These are phyloP conservation scores for Trichosporon sp. DNA, from an alignment of 1,284 basidiomycete genomes.

Conservation along the genomic window DNA sequence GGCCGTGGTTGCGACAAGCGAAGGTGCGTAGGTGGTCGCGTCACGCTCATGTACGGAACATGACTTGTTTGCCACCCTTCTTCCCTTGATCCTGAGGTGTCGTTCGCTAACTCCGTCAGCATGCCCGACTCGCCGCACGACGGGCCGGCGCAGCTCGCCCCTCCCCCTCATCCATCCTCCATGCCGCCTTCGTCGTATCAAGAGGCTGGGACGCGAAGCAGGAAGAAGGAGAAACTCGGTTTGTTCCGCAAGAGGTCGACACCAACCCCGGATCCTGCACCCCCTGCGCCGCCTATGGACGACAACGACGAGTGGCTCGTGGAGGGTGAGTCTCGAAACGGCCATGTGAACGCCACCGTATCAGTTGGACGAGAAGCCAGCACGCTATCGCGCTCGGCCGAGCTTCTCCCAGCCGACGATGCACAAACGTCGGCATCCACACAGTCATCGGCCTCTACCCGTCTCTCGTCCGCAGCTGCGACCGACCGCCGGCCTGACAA, in stretches of 20 bases:
- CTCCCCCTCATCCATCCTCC: not conserved
- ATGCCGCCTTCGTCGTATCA: not conserved
- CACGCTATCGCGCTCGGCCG: constrained; percentile 12
- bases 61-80: not conserved
- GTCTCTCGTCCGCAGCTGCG: not conserved
- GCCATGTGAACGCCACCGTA: constrained; percentile 18
- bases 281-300: constrained; percentile 14
- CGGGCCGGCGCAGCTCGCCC: constrained; percentile 3
- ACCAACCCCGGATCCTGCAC: constrained; percentile 6
- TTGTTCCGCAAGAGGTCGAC: constrained; percentile 15
- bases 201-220: not conserved
- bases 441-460: not conserved
- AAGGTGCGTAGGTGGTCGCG: not conserved
- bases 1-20: constrained; percentile 1
- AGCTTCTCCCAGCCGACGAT: constrained; percentile 14
- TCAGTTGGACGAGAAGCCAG: constrained; percentile 19
- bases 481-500: constrained; percentile 6
- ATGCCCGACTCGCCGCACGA: constrained; percentile 1
- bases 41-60: not conserved
- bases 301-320: constrained; percentile 43
- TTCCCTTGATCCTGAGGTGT: not conserved
- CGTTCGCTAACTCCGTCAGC: not conserved
- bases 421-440: constrained; percentile 2
- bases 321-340: constrained; percentile 25
- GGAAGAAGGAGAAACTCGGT: constrained; percentile 10